Evolutionary conservation across 1,284 basidiomycete genomes (phyloP), one percentile per base, ranked within the genome.

Genomic region (Wallemia hederae): DNA sequence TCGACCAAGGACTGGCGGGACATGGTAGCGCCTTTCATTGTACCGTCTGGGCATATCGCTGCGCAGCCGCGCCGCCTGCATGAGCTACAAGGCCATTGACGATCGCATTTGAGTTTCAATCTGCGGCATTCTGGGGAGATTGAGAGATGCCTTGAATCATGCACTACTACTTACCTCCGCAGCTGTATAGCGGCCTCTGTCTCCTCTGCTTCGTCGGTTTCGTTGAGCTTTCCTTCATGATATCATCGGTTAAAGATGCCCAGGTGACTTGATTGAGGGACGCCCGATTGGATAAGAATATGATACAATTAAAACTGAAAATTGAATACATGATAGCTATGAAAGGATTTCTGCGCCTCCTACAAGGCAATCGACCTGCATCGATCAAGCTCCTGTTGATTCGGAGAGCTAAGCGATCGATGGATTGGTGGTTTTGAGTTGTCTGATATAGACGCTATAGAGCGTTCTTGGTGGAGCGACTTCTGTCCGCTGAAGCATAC

Each of bases 11-110:
- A 77, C 64, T 28, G 74, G 74, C 76, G 77, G 60, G n/a, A 31
- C n/a, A 31, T 19, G 25, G 61, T 60, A 27, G 39, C 39, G 39
- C 56, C 56, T 58, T 58, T 58, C 55, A 3, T 63, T 69, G 39
- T 61, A 74, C 76, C 75, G 61, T 76, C 72, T 11, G 76, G 77
- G 66, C 77, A 78, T 27, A 78, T 74, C 19, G 69, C 67, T 39
- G 75, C 68, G 63, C 77, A 78, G 60, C 76, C 76, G 61, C 77
- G 71, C 59, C 75, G 72, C 28, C 76, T 70, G 65, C 77, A 78
- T 39, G 76, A 75, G 65, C 76, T 74, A 57, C 68, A 69, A 2
- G 68, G 68, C 67, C 22, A 34, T 27, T 60, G 58, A 39, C 58
- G 25, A 59, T 39, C 58, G 28, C 26, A 31, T 26, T 61, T 29